Evolutionary conservation across 805 yeast genomes (phyloP).

Genomic region (Dipodascus albidus): DNA sequence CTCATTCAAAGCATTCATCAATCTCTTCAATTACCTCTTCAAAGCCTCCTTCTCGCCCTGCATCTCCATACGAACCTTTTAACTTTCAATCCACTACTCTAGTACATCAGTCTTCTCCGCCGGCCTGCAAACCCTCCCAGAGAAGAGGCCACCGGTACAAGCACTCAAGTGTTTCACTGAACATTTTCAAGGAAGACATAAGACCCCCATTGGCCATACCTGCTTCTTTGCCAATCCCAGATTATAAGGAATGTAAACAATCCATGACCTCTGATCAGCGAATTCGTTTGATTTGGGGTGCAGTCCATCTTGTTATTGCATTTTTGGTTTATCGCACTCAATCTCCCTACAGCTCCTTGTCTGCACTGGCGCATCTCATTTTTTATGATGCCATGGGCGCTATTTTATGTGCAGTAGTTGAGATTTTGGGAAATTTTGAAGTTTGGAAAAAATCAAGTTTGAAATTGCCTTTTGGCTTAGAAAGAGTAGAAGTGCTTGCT

Average conservation of each 20-base stretch:
- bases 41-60: not conserved
- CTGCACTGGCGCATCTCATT: conserved; percentile 76
- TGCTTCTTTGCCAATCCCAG: conserved; percentile 63
- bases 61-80: conserved; percentile 34
- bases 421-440: conserved; percentile 79
- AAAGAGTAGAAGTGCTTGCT: conserved; percentile 77
- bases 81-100: conserved; percentile 48
- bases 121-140: conserved; percentile 20
- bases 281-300: conserved; percentile 46
- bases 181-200: conserved; percentile 88
- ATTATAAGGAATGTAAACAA: conserved; percentile 44
- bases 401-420: conserved; percentile 55
- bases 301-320: conserved; percentile 44
- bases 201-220: conserved; percentile 55
- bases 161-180: conserved; percentile 94
- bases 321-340: conserved; percentile 49
- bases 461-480: conserved; percentile 84
- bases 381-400: conserved; percentile 82
- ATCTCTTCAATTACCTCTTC: not conserved
- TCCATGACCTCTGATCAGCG: conserved; percentile 52
- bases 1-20: not conserved
- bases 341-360: conserved; percentile 46
- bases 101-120: conserved; percentile 19
- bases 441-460: conserved; percentile 81
- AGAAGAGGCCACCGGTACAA: conserved; percentile 93